Base-by-base conservation (phyloP, 495 filamentous ascomycete species). In the Sordaria brevicollis region DNA sequence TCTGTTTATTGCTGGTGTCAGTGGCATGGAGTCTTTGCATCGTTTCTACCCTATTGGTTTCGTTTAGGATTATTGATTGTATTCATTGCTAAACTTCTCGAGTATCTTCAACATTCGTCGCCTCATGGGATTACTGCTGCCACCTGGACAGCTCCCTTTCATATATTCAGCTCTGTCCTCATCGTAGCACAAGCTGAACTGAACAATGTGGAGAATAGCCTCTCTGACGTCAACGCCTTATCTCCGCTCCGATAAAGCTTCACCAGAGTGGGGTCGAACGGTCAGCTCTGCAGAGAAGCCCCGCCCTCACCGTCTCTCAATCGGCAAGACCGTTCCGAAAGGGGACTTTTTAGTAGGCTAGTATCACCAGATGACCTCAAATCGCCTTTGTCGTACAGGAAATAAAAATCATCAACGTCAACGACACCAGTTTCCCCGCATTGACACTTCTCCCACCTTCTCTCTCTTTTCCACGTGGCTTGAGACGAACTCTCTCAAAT, bases 401-500 rank as follows among this genome's bases (percentile, higher is more conserved):
- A 54, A 54, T n/a, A n/a, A n/a, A n/a, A n/a, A n/a, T n/a, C n/a
- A 54, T 54, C 49, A n/a, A 54, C 43, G 49, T 15, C 11, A 29
- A 19, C n/a, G n/a, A n/a, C 49, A 33, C 21, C 1, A 21, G 8
- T 8, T 31, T 13, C 49, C 43, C 49, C 49, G 49, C 49, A 31
- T 15, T 31, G n/a, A n/a, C n/a, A n/a, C n/a, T 62, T 62, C 5
- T 17, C 17, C 38, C 17, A 7, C 37, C 17, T 54, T 29, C 43
- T 54, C 43, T 29, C 10, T n/a, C 43, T 54, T n/a, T 43, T 25
- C 36, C 34, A 49, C 19, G 35, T 68, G 21, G 38, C 36, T 35
- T 11, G 37, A 11, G 3, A 41, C 54, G 43, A 13, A 35, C 71
- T 68, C 35, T n/a, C n/a, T n/a, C n/a, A n/a, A n/a, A 74, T 74